These are phyloP conservation scores for Suillus sp. DNA, from an alignment of 768 basidiomycete species.

Conservation along the genomic window DNA sequence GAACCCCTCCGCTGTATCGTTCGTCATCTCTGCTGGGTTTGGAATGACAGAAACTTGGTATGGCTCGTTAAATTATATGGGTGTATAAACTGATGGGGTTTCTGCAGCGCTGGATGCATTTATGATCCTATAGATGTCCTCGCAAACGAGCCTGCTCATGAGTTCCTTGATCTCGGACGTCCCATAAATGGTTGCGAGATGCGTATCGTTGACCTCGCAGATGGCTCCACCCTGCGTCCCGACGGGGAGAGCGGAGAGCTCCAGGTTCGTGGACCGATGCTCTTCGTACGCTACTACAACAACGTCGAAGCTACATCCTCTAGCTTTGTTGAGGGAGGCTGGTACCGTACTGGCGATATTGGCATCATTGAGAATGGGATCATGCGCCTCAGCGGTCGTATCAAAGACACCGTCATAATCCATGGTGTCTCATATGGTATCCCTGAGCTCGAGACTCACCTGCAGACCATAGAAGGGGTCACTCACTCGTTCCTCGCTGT, in stretches of 20 bases:
- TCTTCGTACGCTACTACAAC: conserved; percentile 48
- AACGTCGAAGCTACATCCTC: conserved; percentile 49
- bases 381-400: conserved; percentile 40
- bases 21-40: conserved; percentile 33
- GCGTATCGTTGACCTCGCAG: conserved; percentile 36
- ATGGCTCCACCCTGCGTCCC: conserved; percentile 29
- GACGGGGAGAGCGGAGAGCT: conserved; percentile 40
- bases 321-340: conserved; percentile 49
- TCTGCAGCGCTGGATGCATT: conserved; percentile 39
- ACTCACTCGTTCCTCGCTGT: conserved; percentile 36
- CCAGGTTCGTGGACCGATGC: conserved; percentile 42
- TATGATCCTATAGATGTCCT: conserved; percentile 36
- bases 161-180: conserved; percentile 42
- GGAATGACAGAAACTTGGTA: conserved; percentile 48
- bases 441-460: conserved; percentile 37
- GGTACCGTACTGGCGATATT: conserved; percentile 63
- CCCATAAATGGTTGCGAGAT: conserved; percentile 35
- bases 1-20: conserved; percentile 15
- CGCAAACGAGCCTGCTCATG: conserved; percentile 21
- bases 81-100: not conserved
- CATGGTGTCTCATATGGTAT: conserved; percentile 42
- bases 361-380: conserved; percentile 39
- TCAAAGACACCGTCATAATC: conserved; percentile 43
- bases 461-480: conserved; percentile 40
- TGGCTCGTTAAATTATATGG: conserved; percentile 13